Percentiles rank a stretch among this genome's conserved stretches.
These are phyloP conservation scores for Alternaria triticina DNA, from an alignment of 2,329 filamentous ascomycete genomes.

Conservation along the genomic window DNA sequence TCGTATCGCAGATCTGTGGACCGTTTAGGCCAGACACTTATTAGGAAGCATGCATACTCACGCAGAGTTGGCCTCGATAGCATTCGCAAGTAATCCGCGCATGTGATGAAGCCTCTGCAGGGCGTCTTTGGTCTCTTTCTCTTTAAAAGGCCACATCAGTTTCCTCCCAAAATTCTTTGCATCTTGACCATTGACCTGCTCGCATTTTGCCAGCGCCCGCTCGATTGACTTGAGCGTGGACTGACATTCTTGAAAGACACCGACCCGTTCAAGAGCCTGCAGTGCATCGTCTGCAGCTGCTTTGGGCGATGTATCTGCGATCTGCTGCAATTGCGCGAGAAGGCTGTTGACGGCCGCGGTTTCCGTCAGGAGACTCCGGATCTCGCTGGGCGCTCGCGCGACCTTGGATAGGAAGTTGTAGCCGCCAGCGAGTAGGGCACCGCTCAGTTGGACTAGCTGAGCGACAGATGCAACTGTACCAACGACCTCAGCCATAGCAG, in stretches of 20 bases:
- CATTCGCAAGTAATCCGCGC: slow-evolving; percentile 7
- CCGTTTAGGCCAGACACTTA: neutral
- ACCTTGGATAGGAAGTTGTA: slow-evolving; percentile 17
- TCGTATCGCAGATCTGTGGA: neutral
- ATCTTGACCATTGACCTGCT: slow-evolving; percentile 10
- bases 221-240: slow-evolving; percentile 1
- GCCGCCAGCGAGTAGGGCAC: slow-evolving; percentile 11
- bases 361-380: slow-evolving; percentile 15
- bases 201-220: slow-evolving; percentile 8
- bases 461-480: slow-evolving; percentile 8
- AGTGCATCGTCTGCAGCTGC: slow-evolving; percentile 1
- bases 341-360: slow-evolving; percentile 16
- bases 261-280: neutral
- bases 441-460: slow-evolving; percentile 13
- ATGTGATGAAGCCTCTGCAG: slow-evolving; percentile 6
- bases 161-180: slow-evolving; percentile 6
- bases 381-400: slow-evolving; percentile 9
- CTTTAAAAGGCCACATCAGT: slow-evolving; percentile 17
- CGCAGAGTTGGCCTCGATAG: slow-evolving; percentile 8
- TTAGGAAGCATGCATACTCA: neutral
- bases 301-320: slow-evolving; percentile 1
- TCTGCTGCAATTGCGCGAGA: slow-evolving; percentile 9
- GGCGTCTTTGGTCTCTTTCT: slow-evolving; percentile 17
- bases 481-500: slow-evolving; percentile 1
- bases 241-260: slow-evolving; percentile 7